Conservation (phyloP, 441 rosid genomes). For the Erysimum cheiri region DNA sequence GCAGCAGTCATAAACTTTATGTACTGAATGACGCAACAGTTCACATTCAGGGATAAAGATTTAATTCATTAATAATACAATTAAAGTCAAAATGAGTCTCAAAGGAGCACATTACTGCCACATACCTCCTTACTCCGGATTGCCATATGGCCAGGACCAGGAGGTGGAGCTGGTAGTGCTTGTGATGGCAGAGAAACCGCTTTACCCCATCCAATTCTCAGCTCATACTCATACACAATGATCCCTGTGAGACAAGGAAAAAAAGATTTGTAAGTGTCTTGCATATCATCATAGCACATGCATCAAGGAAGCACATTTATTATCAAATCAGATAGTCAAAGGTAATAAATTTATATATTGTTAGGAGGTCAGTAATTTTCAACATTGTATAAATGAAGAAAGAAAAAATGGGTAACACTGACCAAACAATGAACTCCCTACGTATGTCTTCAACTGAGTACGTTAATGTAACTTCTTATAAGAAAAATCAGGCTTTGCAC, state of each 20-base stretch:
- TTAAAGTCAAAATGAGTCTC: conserved; percentile 20
- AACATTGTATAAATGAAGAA: conserved; percentile 13
- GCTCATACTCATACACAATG: conserved; percentile 87
- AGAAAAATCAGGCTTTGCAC: background rate
- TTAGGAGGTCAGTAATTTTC: conserved; percentile 23
- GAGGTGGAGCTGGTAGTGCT: conserved; percentile 98
- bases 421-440: conserved; percentile 10
- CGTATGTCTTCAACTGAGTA: background rate
- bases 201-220: conserved; percentile 99
- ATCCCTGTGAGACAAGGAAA: conserved; percentile 60
- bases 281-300: conserved; percentile 26
- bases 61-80: background rate
- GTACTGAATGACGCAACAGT: background rate
- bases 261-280: conserved; percentile 28
- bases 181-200: conserved; percentile 97
- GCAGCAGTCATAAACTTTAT: background rate
- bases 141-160: conserved; percentile 99
- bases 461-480: background rate
- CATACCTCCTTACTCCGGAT: conserved; percentile 98
- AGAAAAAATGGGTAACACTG: background rate
- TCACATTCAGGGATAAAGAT: conserved; percentile 1
- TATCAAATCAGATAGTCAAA: conserved; percentile 18
- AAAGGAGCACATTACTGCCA: conserved; percentile 35
- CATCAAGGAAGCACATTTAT: conserved; percentile 22
- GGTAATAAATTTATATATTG: conserved; percentile 3